Percentiles rank a stretch among this genome's conserved stretches.
Conservation (phyloP, 371 early-diverging fungal genomes). For the Coemansia sp. region DNA sequence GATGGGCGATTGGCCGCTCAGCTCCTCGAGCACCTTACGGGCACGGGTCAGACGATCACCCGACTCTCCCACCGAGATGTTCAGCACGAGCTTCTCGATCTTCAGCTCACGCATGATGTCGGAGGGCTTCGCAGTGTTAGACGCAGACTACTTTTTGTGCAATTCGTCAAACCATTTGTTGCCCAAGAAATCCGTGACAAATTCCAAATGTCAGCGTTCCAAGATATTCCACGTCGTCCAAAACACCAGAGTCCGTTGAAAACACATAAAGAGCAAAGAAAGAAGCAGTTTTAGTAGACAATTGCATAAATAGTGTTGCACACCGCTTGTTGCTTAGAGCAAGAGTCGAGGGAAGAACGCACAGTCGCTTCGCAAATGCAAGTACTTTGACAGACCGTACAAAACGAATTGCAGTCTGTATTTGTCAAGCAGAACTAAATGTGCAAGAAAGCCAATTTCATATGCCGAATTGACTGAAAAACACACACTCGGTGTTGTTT, state of each 20-base stretch:
- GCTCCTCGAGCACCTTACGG: conserved; percentile 99
- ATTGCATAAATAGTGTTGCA: not conserved
- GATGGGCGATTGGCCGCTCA: conserved; percentile 99
- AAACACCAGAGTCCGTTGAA: not conserved
- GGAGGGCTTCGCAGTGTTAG: conserved; percentile 59
- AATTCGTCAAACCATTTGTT: not conserved
- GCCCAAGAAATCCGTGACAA: not conserved
- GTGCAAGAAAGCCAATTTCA: no score
- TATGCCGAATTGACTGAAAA: no score
- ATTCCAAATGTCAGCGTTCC: not conserved
- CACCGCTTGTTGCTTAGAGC: not conserved
- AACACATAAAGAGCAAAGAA: not conserved
- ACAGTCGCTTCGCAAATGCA: not conserved
- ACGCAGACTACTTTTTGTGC: conserved; percentile 58
- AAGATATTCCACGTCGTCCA: not conserved
- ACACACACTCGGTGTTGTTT: no score
- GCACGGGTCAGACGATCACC: conserved; percentile 99
- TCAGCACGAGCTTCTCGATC: conserved; percentile 99
- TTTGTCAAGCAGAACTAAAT: no score
- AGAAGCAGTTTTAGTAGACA: not conserved
- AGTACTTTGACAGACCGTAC: no score
- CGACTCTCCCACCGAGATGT: conserved; percentile 99
- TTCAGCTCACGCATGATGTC: conserved; percentile 98
- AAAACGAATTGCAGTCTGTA: no score
- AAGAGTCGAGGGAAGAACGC: not conserved